Evolutionary conservation across 1,284 basidiomycete species (phyloP).

Genomic region (Earliella scabrosa): DNA sequence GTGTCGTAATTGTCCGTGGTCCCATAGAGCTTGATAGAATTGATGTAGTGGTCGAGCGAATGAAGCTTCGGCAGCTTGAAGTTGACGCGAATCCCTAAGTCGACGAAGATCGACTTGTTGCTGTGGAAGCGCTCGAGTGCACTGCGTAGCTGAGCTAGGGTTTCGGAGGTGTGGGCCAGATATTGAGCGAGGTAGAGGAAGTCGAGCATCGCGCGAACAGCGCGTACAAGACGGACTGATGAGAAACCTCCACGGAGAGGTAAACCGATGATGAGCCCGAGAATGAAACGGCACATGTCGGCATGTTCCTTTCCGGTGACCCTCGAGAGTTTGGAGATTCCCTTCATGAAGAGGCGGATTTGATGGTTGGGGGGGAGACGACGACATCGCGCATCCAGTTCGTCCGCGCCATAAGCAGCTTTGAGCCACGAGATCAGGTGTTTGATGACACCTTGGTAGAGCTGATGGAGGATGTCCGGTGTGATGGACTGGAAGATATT

Average conservation of each 20-base stretch:
- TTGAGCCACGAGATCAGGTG: slow-evolving; percentile 3
- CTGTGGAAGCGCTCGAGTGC: slow-evolving; percentile 34
- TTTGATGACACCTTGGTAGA: too few relatives aligned
- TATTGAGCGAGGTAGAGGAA: slow-evolving; percentile 34
- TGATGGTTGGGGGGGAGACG: slow-evolving; percentile 27
- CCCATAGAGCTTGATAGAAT: slow-evolving; percentile 26
- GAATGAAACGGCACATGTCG: slow-evolving; percentile 34
- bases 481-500: slow-evolving; percentile 33
- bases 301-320: slow-evolving; percentile 30
- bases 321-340: slow-evolving; percentile 19
- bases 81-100: slow-evolving; percentile 27
- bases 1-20: slow-evolving; percentile 35
- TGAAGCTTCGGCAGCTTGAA: slow-evolving; percentile 40
- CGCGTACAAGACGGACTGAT: slow-evolving; percentile 11
- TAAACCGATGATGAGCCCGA: slow-evolving; percentile 30
- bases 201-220: slow-evolving; percentile 29
- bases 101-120: slow-evolving; percentile 34
- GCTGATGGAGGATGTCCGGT: slow-evolving; percentile 37
- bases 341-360: slow-evolving; percentile 27
- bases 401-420: neutral
- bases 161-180: slow-evolving; percentile 27
- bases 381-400: neutral
- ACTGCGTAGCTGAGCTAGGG: slow-evolving; percentile 26
- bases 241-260: slow-evolving; percentile 12
- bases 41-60: slow-evolving; percentile 30